Evolutionary conservation across 345 rosid genomes (phyloP), one percentile per base, ranked within the genome.

Genomic region (Streptanthus diversifolius): DNA sequence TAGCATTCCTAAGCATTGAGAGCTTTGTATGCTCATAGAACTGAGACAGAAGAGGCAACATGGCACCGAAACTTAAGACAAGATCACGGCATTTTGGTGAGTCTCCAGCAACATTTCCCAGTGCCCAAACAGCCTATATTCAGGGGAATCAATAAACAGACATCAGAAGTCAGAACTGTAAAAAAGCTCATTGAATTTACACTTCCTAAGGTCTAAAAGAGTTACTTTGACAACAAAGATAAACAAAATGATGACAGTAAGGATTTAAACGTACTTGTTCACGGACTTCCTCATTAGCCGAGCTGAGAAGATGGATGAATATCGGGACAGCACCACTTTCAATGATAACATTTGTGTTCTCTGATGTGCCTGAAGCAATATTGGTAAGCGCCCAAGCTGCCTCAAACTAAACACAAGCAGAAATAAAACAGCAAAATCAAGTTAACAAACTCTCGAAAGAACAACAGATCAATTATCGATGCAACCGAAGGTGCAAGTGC

Each of bases 81-180:
- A 85, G 82, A 76, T 91, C 95, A 52, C 95, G 90, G 57, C 91
- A 91, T 49, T 77, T 83, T 44, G 97, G 88, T 68, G 97, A 87
- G 78, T 91, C 97, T 51, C 95, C 97, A 57, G 97, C 97, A 77
- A 91, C 85, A 77, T 91, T 91, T 52, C 97, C 97, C 77, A 91
- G 63, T 30, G 95, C 97, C 95, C 92, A 91, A 22, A 91, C 97
- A 72, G 92, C 91, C 97, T 91, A 70, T 33, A 43, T n/a, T 40
- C 41, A 33, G 7, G 36, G 12, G 32, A 3, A 2, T n/a, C n/a
- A n/a, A 7, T 9, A 5, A 7, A 10, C 43, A 25, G 41, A n/a
- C 18, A 22, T 2, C n/a, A 40, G 18, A 63, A 17, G 12, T 56
- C n/a, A 73, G 40, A 41, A 55, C 17, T 8, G 48, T 29, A 35